These are phyloP conservation scores for Yarrowia hollandica DNA, from an alignment of 805 yeast species.

Conservation along the genomic window DNA sequence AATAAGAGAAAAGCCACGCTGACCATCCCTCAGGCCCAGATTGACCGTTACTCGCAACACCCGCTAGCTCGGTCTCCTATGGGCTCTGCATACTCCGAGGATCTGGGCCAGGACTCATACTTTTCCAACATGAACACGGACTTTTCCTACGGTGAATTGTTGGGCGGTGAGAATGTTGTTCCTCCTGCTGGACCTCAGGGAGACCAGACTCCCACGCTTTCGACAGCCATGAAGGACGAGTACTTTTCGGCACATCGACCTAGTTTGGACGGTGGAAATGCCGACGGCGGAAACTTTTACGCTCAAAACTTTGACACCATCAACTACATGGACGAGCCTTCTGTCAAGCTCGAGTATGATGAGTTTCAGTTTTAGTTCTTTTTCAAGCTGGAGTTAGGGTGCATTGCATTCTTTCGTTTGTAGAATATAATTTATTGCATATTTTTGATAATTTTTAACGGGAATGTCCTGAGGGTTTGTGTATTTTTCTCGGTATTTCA, in stretches of 20 bases:
- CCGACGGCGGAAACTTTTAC: conserved; percentile 1
- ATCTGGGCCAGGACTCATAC: conserved; percentile 21
- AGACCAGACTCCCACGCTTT: conserved; percentile 17
- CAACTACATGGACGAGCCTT: conserved; percentile 1
- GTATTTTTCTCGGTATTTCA: no score
- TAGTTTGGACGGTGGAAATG: background rate
- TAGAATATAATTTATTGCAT: conserved; percentile 19
- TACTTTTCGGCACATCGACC: conserved; percentile 11
- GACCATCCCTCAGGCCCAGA: conserved; percentile 26
- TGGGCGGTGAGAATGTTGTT: conserved; percentile 19
- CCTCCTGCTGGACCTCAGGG: conserved; percentile 26
- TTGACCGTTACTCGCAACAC: conserved; percentile 20
- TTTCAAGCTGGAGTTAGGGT: no score
- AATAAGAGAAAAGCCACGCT: conserved; percentile 24
- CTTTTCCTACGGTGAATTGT: conserved; percentile 14
- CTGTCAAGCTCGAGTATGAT: conserved; percentile 13
- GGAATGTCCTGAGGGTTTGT: no score
- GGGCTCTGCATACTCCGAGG: conserved; percentile 24
- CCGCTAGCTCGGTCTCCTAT: conserved; percentile 18
- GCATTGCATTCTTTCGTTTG: background rate
- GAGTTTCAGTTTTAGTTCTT: conserved; percentile 26
- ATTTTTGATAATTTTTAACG: background rate
- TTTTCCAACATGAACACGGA: conserved; percentile 13
- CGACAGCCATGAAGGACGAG: conserved; percentile 24
- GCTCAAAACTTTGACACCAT: background rate